These are phyloP conservation scores for Ceratonia siliqua DNA, from an alignment of 306 rosid genomes.

Conservation along the genomic window DNA sequence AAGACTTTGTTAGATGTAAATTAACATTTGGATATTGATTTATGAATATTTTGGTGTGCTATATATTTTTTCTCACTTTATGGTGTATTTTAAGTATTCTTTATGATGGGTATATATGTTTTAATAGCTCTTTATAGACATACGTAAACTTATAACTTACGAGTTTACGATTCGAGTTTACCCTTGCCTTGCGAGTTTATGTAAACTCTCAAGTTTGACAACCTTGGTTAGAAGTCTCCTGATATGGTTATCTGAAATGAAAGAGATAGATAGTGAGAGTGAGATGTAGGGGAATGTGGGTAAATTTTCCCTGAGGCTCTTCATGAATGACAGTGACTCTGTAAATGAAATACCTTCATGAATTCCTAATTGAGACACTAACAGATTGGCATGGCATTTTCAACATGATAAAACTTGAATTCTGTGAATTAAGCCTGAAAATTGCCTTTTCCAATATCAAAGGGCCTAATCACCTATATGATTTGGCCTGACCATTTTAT, in stretches of 20 bases:
- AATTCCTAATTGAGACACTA: not conserved
- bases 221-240: not conserved
- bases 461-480: constrained; percentile 5
- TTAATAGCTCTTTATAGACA: too few relatives aligned
- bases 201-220: too few relatives aligned
- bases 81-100: too few relatives aligned
- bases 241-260: not conserved
- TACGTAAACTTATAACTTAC: too few relatives aligned
- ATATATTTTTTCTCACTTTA: too few relatives aligned
- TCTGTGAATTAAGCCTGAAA: constrained; percentile 10
- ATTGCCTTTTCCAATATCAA: not conserved
- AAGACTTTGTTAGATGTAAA: too few relatives aligned
- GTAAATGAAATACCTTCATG: constrained; percentile 3
- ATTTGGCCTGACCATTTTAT: not conserved
- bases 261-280: not conserved
- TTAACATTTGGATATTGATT: too few relatives aligned
- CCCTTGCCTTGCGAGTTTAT: too few relatives aligned
- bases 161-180: too few relatives aligned
- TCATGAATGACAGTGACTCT: not conserved
- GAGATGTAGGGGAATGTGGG: not conserved
- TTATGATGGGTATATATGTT: too few relatives aligned
- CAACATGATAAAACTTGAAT: not conserved
- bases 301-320: not conserved
- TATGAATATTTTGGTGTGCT: too few relatives aligned
- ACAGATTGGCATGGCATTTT: not conserved